Evolutionary conservation across 2,329 filamentous ascomycete genomes (phyloP).

Genomic region (Colletotrichum magnum): DNA sequence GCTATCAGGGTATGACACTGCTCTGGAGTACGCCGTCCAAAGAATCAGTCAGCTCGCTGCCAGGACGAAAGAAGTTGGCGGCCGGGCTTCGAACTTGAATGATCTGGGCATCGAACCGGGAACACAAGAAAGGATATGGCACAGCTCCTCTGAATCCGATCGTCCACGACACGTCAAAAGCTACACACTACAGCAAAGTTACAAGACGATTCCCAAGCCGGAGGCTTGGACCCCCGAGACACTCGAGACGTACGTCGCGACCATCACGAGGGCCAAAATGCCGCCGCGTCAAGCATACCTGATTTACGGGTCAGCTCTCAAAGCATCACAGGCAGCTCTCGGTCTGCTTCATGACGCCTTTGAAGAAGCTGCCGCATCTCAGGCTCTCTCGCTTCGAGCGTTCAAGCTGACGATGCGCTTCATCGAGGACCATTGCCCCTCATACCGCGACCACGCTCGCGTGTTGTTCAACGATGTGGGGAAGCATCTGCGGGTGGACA

Average conservation of each 20-base stretch:
- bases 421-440: constrained; percentile 50
- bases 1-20: constrained; percentile 36
- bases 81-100: not conserved
- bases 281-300: constrained; percentile 49
- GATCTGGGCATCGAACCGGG: not conserved
- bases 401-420: constrained; percentile 62
- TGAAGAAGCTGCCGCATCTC: constrained; percentile 49
- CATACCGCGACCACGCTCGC: constrained; percentile 45
- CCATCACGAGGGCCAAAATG: constrained; percentile 56
- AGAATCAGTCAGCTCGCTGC: constrained; percentile 26
- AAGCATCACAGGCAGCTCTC: constrained; percentile 56
- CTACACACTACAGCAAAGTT: constrained; percentile 41
- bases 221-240: constrained; percentile 56
- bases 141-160: constrained; percentile 5
- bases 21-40: constrained; percentile 25
- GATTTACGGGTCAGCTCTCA: constrained; percentile 51
- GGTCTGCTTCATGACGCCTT: constrained; percentile 57
- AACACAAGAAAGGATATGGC: constrained; percentile 16
- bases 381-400: constrained; percentile 54
- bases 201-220: constrained; percentile 57
- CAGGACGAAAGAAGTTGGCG: constrained; percentile 2
- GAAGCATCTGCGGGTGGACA: constrained; percentile 58
- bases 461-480: constrained; percentile 55
- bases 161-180: constrained; percentile 10
- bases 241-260: constrained; percentile 59